Conservation (phyloP, 2,329 filamentous ascomycete species). For the Curvularia hawaiiensis region DNA sequence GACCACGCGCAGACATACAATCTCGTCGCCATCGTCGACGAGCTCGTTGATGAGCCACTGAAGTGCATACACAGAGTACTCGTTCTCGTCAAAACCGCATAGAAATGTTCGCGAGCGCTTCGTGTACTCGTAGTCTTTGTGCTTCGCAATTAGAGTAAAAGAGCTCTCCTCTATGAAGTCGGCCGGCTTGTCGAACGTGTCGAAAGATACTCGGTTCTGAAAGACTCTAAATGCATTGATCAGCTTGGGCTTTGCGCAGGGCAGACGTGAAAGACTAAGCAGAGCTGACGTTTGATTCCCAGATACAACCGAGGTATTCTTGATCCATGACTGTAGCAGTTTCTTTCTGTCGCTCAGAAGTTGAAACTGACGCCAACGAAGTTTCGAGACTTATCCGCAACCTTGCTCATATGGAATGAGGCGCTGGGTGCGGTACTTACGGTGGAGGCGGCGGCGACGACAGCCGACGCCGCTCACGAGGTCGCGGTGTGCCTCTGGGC, state of each 20-base stretch:
- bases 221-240: slow-evolving; percentile 58
- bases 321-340: background rate
- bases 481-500: slow-evolving; percentile 42
- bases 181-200: slow-evolving; percentile 72
- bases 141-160: slow-evolving; percentile 82
- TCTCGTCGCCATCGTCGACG: slow-evolving; percentile 91
- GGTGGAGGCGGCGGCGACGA: slow-evolving; percentile 50
- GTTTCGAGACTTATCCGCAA: background rate
- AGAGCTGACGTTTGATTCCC: background rate
- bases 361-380: background rate
- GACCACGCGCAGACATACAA: slow-evolving; percentile 86
- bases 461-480: slow-evolving; percentile 42
- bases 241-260: slow-evolving; percentile 10
- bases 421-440: slow-evolving; percentile 39
- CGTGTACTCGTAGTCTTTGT: slow-evolving; percentile 81
- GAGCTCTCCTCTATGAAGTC: slow-evolving; percentile 65
- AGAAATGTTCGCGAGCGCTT: slow-evolving; percentile 86
- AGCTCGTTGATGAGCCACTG: slow-evolving; percentile 92
- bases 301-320: background rate
- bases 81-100: slow-evolving; percentile 87
- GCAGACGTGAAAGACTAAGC: background rate
- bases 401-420: background rate
- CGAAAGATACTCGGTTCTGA: slow-evolving; percentile 72
- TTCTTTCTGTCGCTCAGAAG: background rate
- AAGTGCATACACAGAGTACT: slow-evolving; percentile 89